Percentiles rank a stretch among this genome's conserved stretches.
These are phyloP conservation scores for Xylaria castorea DNA, from an alignment of 495 filamentous ascomycete genomes.

Conservation along the genomic window DNA sequence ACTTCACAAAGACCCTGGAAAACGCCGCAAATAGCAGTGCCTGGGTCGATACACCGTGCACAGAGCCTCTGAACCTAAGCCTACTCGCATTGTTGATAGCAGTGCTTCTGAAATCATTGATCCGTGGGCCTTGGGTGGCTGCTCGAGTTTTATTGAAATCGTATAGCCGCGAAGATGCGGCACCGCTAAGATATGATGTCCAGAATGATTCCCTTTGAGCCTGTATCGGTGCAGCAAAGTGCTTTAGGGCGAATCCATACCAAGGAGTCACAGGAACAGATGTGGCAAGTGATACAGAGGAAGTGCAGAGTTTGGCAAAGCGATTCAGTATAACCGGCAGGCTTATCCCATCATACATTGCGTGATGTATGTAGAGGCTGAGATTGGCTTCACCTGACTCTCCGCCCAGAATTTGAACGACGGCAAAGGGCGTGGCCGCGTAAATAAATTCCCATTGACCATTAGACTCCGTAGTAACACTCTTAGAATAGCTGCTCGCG, in stretches of 20 bases:
- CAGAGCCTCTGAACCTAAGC: slow-evolving; percentile 30
- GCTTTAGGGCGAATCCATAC: slow-evolving; percentile 31
- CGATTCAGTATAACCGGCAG: slow-evolving; percentile 58
- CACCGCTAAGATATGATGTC: slow-evolving; percentile 56
- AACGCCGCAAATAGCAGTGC: slow-evolving; percentile 53
- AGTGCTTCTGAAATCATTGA: slow-evolving; percentile 25
- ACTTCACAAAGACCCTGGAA: slow-evolving; percentile 35
- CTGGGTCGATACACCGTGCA: slow-evolving; percentile 47
- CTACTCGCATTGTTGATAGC: slow-evolving; percentile 31
- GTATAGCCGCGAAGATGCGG: slow-evolving; percentile 11
- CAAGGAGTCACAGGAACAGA: slow-evolving; percentile 25
- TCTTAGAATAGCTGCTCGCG: slow-evolving; percentile 25
- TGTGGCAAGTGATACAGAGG: not conserved
- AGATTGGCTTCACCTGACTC: slow-evolving; percentile 34
- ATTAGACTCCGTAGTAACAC: not conserved
- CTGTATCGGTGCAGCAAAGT: slow-evolving; percentile 16
- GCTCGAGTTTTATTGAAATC: not conserved
- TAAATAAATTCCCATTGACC: slow-evolving; percentile 29
- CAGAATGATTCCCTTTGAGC: slow-evolving; percentile 56
- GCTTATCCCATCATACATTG: slow-evolving; percentile 79
- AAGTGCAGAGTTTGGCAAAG: slow-evolving; percentile 37
- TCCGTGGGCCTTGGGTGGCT: slow-evolving; percentile 8
- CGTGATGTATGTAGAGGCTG: slow-evolving; percentile 70
- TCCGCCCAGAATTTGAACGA: slow-evolving; percentile 19
- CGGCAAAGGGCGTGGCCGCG: slow-evolving; percentile 29